Conservation (phyloP, 306 rosid species). For the Medicago lupulina region DNA sequence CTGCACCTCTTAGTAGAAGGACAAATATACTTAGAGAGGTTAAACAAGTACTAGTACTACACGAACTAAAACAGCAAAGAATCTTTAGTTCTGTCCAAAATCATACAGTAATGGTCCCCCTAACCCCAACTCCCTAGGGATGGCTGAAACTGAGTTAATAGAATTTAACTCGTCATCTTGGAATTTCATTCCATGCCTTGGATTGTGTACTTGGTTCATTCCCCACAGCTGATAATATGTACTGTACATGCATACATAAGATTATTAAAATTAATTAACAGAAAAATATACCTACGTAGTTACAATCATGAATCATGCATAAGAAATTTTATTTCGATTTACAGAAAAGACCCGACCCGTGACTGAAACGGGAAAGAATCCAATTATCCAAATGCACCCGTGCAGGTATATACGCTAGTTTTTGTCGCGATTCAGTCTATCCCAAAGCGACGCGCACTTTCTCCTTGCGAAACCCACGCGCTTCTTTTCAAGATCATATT, state of each 20-base stretch:
- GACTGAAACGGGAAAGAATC: no score
- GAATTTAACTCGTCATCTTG: constrained; percentile 1
- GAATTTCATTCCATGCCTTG: background rate
- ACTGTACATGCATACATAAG: no score
- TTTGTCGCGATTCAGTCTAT: constrained; percentile 49
- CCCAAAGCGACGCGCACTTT: constrained; percentile 80
- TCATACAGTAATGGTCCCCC: constrained; percentile 22
- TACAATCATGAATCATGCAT: background rate
- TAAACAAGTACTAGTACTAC: background rate
- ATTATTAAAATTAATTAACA: no score
- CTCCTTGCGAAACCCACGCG: constrained; percentile 81
- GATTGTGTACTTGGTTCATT: constrained; percentile 2
- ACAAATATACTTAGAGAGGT: no score
- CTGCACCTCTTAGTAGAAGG: no score
- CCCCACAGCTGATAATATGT: background rate
- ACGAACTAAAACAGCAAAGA: background rate
- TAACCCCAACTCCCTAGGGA: background rate
- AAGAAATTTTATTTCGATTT: background rate
- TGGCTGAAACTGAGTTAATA: background rate
- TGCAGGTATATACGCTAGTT: constrained; percentile 14
- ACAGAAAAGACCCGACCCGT: no score
- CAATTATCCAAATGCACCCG: no score
- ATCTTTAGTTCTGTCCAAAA: background rate
- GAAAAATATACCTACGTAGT: no score
- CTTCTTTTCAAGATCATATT: constrained; percentile 66